Base-by-base conservation (phyloP, 2,329 filamentous ascomycete genomes). In the Akanthomyces dipterigenus region DNA sequence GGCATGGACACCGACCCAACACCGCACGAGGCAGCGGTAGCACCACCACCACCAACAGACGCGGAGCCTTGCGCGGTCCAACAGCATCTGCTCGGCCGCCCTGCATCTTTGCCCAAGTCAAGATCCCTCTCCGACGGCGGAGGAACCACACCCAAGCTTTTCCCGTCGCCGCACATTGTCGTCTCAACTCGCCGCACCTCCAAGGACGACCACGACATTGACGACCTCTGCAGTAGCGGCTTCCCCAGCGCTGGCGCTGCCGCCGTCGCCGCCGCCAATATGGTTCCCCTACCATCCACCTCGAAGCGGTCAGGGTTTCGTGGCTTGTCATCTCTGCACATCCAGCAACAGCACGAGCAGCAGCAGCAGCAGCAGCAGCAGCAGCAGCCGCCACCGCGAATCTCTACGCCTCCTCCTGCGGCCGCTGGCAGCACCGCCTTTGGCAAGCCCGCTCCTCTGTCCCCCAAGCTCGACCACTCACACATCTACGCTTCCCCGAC, bases 401-500 rank as follows among this genome's bases (percentile, higher is more conserved):
- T 28, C 18, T 64, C 68, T 46, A 76, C 75, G 40, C 73, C 73
- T 61, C 74, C 76, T 31, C 67, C 72, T 31, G 57, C 64, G 28
- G 66, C 66, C 43, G 68, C 69, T 53, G 70, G 72, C 48, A 75
- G 71, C 20, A 54, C 51, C 64, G 66, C 71, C n/a, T 72, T 73
- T 61, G 71, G 72, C 56, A 87, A 83, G 69, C 78, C 86, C n/a
- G 77, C 77, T 28, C 91, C 92, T 67, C 81, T 93, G 63, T 96
- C 91, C 2, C 92, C 93, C 18, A 92, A 96, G 72, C 83, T 95
- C 65, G 92, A 96, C 73, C 83, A 90, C 61, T 88, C 88, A 22
- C 89, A 92, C 66, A 91, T 88, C 53, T 96, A 96, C 77, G 89
- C 89, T 46, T 93, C 91, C 1, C 92, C 93, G 2, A 88, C 90